Base-by-base conservation (phyloP, 1,139 yeast species). In the Saccharomyces pastorianus region DNA sequence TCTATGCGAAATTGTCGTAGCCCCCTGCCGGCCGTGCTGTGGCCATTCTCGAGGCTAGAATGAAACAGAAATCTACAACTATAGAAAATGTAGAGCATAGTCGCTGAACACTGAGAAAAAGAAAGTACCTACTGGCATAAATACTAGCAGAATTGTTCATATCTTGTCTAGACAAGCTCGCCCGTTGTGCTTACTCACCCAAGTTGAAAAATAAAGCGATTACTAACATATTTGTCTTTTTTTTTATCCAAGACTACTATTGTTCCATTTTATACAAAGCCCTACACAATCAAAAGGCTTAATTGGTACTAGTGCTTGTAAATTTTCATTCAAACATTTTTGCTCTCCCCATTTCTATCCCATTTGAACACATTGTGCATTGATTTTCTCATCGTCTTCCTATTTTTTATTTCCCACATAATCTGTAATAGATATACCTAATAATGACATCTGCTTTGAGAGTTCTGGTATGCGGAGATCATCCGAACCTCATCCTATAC, bases 401-500 rank as follows among this genome's bases (percentile, higher is more conserved):
- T 38, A 17, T 1, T 17, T 38, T 17, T 38, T 38, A 17, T 38
- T 38, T 8, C 44, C 44, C n/a, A 13, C 44, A 17, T 38, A 38
- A 11, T 17, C 20, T 17, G 44, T 8, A 38, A 17, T 9, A 26
- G 26, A 31, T 48, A 29, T 6, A 17, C 28, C 25, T 48, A 17
- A 23, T 14, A 17, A 48, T 31, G 26, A 29, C 50, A 47, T 23
- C 46, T 8, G 25, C 53, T 8, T 29, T 63, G 26, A 64, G 64
- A 49, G 65, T 69, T 13, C 53, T 69, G 51, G 53, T 64, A 6
- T 53, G 62, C 9, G 72, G 71, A 20, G 58, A 65, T 38, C 61
- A 65, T 53, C 67, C 71, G 27, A 63, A 64, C 52, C 56, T 67
- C 23, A 51, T 62, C 49, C 55, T 68, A 29, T 68, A 67, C 53